Evolutionary conservation across 2,329 filamentous ascomycete species (phyloP).

Genomic region (Fusarium pininemorale): DNA sequence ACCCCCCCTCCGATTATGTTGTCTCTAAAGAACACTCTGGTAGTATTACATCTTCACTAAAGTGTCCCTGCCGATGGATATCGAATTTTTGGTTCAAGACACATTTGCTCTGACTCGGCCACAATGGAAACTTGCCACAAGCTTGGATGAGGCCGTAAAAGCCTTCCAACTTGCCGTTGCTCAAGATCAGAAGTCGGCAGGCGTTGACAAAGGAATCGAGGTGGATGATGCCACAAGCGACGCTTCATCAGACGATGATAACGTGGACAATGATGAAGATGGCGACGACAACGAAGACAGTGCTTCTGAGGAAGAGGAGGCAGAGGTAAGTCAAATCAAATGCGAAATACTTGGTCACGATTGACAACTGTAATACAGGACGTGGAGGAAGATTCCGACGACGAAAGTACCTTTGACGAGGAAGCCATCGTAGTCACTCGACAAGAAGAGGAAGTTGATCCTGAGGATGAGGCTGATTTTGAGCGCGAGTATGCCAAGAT

Average conservation of each 20-base stretch:
- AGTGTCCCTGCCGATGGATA: constrained; percentile 90
- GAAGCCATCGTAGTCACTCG: constrained; percentile 92
- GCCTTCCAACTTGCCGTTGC: constrained; percentile 88
- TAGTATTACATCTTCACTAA: constrained; percentile 95
- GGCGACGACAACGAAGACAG: constrained; percentile 70
- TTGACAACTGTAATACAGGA: constrained; percentile 51
- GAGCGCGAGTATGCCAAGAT: constrained; percentile 98
- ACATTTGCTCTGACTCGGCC: constrained; percentile 85
- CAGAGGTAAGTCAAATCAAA: constrained; percentile 54
- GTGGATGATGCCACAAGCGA: constrained; percentile 77
- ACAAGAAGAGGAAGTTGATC: constrained; percentile 88
- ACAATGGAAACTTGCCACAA: constrained; percentile 88
- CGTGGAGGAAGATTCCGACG: constrained; percentile 57
- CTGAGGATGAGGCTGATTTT: constrained; percentile 95
- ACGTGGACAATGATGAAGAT: constrained; percentile 73
- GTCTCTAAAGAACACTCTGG: constrained; percentile 16
- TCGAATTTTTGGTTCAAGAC: constrained; percentile 96
- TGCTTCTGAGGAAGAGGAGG: constrained; percentile 67
- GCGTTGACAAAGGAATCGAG: constrained; percentile 74
- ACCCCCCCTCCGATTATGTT: background rate
- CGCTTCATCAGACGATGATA: constrained; percentile 79
- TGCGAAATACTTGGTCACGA: background rate
- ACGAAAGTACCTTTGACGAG: constrained; percentile 76
- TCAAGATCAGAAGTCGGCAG: constrained; percentile 85
- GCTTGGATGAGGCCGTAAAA: constrained; percentile 82